phyloP scores from a whole-genome alignment of 202 grass and related monocot species.

The Musa balbisiana region DNA sequence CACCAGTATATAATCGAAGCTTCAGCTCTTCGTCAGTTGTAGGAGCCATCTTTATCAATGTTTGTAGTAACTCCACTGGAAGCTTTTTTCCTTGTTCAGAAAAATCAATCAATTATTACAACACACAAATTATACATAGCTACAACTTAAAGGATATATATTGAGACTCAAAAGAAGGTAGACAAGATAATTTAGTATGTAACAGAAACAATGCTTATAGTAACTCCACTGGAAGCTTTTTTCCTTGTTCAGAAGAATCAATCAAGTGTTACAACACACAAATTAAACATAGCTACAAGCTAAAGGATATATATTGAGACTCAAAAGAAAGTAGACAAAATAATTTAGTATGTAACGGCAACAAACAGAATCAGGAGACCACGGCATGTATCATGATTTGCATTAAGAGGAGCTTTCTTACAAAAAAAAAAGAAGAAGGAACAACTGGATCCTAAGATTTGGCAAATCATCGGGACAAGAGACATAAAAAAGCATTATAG shows the following conservation, averaged over 20 bases:
- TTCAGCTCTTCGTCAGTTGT: constrained; percentile 23
- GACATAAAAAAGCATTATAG: neutral
- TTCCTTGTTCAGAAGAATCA: constrained; percentile 3
- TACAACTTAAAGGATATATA: neutral
- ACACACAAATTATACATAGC: neutral
- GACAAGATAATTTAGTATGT: too few relatives aligned
- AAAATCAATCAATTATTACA: neutral
- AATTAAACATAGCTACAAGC: neutral
- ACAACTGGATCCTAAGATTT: neutral
- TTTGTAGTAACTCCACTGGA: constrained; percentile 18
- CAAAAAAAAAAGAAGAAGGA: neutral
- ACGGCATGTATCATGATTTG: neutral
- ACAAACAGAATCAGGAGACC: neutral
- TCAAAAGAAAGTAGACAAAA: neutral
- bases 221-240: constrained; percentile 10
- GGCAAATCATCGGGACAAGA: neutral
- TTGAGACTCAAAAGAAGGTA: neutral
- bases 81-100: constrained; percentile 8
- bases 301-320: neutral
- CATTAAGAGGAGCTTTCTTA: neutral
- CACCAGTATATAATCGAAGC: constrained; percentile 15
- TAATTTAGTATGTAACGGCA: neutral
- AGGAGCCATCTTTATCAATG: constrained; percentile 21
- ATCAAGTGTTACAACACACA: neutral
- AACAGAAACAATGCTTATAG: neutral